These are phyloP conservation scores for Sarocladiaceae sp. DNA, from an alignment of 2,329 filamentous ascomycete species.

Conservation along the genomic window DNA sequence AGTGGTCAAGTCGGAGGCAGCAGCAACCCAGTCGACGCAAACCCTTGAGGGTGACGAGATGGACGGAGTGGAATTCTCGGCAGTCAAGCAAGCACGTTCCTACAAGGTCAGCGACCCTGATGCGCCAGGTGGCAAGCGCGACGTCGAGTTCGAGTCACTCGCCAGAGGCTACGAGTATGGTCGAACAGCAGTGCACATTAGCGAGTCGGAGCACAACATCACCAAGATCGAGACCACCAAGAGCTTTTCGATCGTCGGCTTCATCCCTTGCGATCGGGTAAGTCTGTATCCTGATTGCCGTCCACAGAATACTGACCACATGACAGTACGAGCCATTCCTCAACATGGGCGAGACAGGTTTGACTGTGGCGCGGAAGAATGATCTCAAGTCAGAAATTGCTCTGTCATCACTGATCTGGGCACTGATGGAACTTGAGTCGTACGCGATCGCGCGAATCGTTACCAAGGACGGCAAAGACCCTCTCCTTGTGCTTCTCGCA, in stretches of 20 bases:
- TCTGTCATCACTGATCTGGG: slow-evolving; percentile 84
- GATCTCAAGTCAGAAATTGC: slow-evolving; percentile 83
- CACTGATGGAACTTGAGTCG: slow-evolving; percentile 77
- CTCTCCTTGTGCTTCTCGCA: slow-evolving; percentile 71
- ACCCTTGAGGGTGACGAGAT: slow-evolving; percentile 43
- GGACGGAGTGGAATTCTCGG: slow-evolving; percentile 55
- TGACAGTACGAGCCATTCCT: slow-evolving; percentile 75
- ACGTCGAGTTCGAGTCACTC: slow-evolving; percentile 76
- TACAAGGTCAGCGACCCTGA: slow-evolving; percentile 77
- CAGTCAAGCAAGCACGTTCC: slow-evolving; percentile 70
- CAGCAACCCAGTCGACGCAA: slow-evolving; percentile 45
- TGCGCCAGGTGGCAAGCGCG: slow-evolving; percentile 72
- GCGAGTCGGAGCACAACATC: slow-evolving; percentile 78
- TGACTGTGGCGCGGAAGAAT: slow-evolving; percentile 68
- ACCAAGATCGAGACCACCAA: slow-evolving; percentile 79
- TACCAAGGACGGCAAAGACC: slow-evolving; percentile 75
- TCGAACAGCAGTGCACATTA: slow-evolving; percentile 85
- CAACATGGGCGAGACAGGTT: slow-evolving; percentile 74
- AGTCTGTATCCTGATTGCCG: no score
- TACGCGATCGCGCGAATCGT: slow-evolving; percentile 87
- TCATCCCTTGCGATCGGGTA: slow-evolving; percentile 70
- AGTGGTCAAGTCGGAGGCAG: slow-evolving; percentile 51
- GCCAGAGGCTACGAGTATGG: slow-evolving; percentile 96
- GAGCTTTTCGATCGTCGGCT: slow-evolving; percentile 79
- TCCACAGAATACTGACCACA: neutral